A percentile compares a stretch with the other conserved stretches of the same genome.
phyloP scores from a whole-genome alignment of 441 rosid species.

The Codiaeum variegatum region DNA sequence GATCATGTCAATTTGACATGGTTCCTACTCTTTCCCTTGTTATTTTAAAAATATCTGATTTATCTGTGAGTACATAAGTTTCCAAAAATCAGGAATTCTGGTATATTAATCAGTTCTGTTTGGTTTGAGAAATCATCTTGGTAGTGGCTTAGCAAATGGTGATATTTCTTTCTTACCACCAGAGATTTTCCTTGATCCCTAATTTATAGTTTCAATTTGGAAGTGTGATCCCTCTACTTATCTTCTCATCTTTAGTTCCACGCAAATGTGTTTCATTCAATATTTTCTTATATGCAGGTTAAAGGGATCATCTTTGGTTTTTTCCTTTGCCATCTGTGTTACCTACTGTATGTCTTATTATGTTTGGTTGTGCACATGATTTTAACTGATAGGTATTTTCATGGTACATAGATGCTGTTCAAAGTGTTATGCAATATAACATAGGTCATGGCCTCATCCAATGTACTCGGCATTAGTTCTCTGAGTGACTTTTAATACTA shows the following conservation, averaged over 20 bases:
- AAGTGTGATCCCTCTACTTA: not conserved
- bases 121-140: not conserved
- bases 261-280: not conserved
- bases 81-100: not conserved
- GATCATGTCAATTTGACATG: not conserved
- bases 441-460: not conserved
- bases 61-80: not conserved
- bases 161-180: not conserved
- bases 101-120: not conserved
- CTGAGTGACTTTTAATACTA: constrained; percentile 13
- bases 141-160: not conserved
- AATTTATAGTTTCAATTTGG: constrained; percentile 3
- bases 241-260: not conserved
- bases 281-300: not conserved
- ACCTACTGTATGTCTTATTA: not conserved
- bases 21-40: not conserved
- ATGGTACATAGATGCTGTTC: not conserved
- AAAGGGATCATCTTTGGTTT: not conserved
- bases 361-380: not conserved
- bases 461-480: constrained; percentile 2
- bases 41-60: not conserved
- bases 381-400: not conserved
- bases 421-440: not conserved
- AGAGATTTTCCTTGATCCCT: not conserved
- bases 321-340: not conserved